Conservation (phyloP, 2,329 filamentous ascomycete genomes). For the Ciborinia camelliae region DNA sequence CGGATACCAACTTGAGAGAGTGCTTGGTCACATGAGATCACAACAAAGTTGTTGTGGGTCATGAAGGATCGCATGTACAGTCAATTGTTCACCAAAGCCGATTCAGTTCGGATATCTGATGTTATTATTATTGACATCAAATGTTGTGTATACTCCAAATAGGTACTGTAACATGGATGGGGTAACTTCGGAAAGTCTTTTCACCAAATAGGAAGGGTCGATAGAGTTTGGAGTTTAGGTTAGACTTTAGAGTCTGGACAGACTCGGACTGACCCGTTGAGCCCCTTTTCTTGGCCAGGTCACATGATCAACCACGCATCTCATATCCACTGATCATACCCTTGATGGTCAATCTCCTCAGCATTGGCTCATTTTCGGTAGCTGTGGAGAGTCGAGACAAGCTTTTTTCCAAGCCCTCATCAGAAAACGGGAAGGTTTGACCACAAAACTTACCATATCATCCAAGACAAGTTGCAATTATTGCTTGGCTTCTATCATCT, state of each 20-base stretch:
- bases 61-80: neutral
- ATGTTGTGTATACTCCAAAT: no score
- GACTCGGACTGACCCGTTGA: no score
- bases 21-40: neutral
- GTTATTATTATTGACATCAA: no score
- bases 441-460: neutral
- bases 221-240: neutral
- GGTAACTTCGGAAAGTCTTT: no score
- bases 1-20: neutral
- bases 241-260: no score
- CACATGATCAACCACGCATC: neutral
- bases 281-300: neutral
- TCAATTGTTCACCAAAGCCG: no score
- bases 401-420: constrained; percentile 3
- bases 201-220: no score
- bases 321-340: neutral
- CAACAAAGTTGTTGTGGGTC: neutral
- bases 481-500: constrained; percentile 14
- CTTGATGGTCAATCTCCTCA: constrained; percentile 11
- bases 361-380: neutral
- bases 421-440: neutral
- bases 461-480: constrained; percentile 14
- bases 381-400: constrained; percentile 18
- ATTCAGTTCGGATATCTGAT: no score
- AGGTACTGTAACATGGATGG: no score